These are phyloP conservation scores for Mimosa bimucronata DNA, from an alignment of 306 rosid genomes.

Conservation along the genomic window DNA sequence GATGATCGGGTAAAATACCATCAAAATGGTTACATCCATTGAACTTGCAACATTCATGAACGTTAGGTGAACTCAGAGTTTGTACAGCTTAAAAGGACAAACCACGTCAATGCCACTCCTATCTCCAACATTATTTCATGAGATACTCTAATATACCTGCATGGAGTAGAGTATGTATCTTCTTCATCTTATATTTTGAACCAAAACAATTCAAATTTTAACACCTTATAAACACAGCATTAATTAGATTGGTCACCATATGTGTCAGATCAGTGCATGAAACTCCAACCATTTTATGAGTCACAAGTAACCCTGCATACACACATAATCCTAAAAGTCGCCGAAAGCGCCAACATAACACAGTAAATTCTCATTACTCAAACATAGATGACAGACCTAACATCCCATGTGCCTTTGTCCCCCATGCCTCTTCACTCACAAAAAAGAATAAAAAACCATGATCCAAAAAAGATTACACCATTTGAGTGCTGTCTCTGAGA, in stretches of 20 bases:
- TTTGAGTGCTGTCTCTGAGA: background rate
- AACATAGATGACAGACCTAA: background rate
- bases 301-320: background rate
- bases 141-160: too few relatives aligned
- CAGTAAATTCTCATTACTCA: background rate
- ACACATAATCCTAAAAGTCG: background rate
- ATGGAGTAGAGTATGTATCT: background rate
- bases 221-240: background rate
- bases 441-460: background rate
- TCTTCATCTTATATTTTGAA: too few relatives aligned
- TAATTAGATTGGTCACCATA: background rate
- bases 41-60: background rate
- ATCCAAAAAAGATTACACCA: background rate
- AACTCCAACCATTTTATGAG: background rate
- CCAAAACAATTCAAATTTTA: too few relatives aligned
- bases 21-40: background rate
- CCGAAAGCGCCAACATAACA: background rate
- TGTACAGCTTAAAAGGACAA: background rate
- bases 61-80: background rate
- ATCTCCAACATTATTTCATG: background rate
- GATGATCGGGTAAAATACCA: background rate
- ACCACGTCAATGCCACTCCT: background rate
- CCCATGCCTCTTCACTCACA: background rate
- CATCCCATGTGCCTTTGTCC: slow-evolving; percentile 3
- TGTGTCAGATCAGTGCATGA: background rate